A percentile compares a stretch with the other conserved stretches of the same genome.
Evolutionary conservation across 1,284 basidiomycete species (phyloP).

Genomic region (Sporisorium sorghi): DNA sequence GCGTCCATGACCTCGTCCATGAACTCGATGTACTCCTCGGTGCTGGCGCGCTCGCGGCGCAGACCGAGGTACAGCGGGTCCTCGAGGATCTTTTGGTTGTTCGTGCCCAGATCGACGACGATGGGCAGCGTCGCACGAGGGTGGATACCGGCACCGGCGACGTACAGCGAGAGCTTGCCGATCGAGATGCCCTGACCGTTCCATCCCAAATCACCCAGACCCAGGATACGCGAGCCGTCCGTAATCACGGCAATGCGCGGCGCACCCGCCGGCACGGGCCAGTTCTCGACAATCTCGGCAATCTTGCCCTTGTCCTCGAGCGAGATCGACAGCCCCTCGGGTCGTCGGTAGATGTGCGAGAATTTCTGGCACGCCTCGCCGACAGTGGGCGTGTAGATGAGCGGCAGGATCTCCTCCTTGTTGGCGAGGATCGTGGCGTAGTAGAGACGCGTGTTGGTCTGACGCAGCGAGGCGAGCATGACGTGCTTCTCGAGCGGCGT

Average conservation of each 20-base stretch:
- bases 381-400: slow-evolving; percentile 88
- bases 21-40: slow-evolving; percentile 73
- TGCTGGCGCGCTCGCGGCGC: slow-evolving; percentile 66
- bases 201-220: slow-evolving; percentile 84
- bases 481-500: slow-evolving; percentile 83
- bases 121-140: slow-evolving; percentile 88
- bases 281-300: slow-evolving; percentile 78
- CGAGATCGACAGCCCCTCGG: slow-evolving; percentile 73
- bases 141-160: slow-evolving; percentile 88
- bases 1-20: slow-evolving; percentile 94
- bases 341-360: slow-evolving; percentile 79
- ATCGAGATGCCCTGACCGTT: slow-evolving; percentile 86
- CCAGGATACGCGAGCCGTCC: slow-evolving; percentile 92
- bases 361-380: slow-evolving; percentile 86
- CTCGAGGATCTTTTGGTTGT: slow-evolving; percentile 82
- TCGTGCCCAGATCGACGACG: slow-evolving; percentile 78
- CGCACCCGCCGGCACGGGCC: slow-evolving; percentile 74
- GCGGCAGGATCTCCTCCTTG: slow-evolving; percentile 76
- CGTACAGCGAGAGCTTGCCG: slow-evolving; percentile 90
- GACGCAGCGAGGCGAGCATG: slow-evolving; percentile 80
- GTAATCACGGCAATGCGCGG: slow-evolving; percentile 70
- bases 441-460: slow-evolving; percentile 79
- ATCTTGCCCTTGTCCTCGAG: slow-evolving; percentile 81
- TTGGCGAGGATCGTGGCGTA: slow-evolving; percentile 74
- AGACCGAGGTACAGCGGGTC: slow-evolving; percentile 92